Base-by-base conservation (phyloP, 2,329 filamentous ascomycete species). In the Arthroderma sp. region DNA sequence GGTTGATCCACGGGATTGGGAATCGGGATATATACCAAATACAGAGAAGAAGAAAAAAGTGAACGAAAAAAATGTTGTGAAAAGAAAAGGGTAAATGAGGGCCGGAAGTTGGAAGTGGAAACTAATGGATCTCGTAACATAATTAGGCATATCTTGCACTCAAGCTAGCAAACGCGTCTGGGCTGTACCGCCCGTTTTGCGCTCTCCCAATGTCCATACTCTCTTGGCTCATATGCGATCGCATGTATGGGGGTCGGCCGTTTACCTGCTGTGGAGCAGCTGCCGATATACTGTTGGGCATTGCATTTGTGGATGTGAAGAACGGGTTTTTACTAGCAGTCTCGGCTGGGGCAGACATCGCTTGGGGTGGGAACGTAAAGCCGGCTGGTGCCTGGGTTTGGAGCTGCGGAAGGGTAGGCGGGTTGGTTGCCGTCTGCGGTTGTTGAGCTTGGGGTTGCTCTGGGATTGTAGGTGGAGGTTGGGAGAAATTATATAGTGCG, bases 151-250 rank as follows among this genome's bases (percentile, higher is more conserved):
- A 67, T 46, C 68, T 59, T 37, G 69, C 64, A 50, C 69, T 72
- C 51, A 72, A 51, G 55, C 61, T 70, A 27, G 68, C 67, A 59
- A 72, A 72, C 6, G 69, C 66, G 56, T 72, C 69, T 5, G 69
- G 69, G 50, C 68, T 71, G 50, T 72, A 68, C 31, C 69, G 59
- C 3, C 69, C 69, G 44, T 54, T 67, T 46, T 71, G 67, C 33
- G 68, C 54, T 9, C 63, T 64, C 42, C 61, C 68, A 44, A 72
- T 60, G 50, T 70, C 67, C 34, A 71, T 63, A 42, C 69, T 72
- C 40, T 67, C 69, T 48, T 69, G 64, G 54, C 68, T 72, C 54
- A 68, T 63, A 48, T 69, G 66, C 9, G 56, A 53, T 45, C 57
- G 53, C 6, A 38, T 28, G 36, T 29, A 49, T 1, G 15, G 15